A percentile compares a stretch with the other conserved stretches of the same genome.
These are phyloP conservation scores for Selaginella moellendorffii DNA, from an alignment of 75 land plant species.

Conservation along the genomic window DNA sequence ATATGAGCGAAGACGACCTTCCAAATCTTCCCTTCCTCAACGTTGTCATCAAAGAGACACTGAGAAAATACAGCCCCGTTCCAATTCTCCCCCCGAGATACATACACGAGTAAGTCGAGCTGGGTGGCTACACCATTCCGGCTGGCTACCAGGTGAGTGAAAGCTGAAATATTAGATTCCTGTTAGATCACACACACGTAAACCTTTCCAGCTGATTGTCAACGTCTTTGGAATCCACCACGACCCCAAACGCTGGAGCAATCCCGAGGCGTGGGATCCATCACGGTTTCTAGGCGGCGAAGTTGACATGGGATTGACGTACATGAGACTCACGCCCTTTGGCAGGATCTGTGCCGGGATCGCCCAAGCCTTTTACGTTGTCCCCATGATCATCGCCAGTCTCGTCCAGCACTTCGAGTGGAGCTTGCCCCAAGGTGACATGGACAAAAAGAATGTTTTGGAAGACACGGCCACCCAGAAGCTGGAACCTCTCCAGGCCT, in stretches of 20 bases:
- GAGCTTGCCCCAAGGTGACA: conserved; percentile 45
- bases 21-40: conserved; percentile 50
- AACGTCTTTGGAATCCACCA: conserved; percentile 68
- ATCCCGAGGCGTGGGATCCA: conserved; percentile 67
- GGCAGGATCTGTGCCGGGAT: conserved; percentile 79
- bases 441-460: conserved; percentile 14
- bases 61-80: conserved; percentile 60
- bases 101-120: conserved; percentile 55
- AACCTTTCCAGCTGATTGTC: conserved; percentile 35
- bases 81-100: conserved; percentile 63
- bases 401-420: conserved; percentile 70
- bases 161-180: background rate
- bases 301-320: conserved; percentile 36
- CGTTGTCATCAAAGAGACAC: conserved; percentile 79
- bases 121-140: conserved; percentile 70
- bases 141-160: conserved; percentile 54
- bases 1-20: conserved; percentile 49
- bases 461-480: conserved; percentile 57
- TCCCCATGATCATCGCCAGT: conserved; percentile 34
- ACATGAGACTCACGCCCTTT: conserved; percentile 65
- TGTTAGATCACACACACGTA: background rate
- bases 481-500: conserved; percentile 46
- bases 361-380: conserved; percentile 27
- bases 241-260: conserved; percentile 49
- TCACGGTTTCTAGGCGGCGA: conserved; percentile 41